Conservation (phyloP, 164 flowering plant genomes). For the Kingdonia uniflora region DNA sequence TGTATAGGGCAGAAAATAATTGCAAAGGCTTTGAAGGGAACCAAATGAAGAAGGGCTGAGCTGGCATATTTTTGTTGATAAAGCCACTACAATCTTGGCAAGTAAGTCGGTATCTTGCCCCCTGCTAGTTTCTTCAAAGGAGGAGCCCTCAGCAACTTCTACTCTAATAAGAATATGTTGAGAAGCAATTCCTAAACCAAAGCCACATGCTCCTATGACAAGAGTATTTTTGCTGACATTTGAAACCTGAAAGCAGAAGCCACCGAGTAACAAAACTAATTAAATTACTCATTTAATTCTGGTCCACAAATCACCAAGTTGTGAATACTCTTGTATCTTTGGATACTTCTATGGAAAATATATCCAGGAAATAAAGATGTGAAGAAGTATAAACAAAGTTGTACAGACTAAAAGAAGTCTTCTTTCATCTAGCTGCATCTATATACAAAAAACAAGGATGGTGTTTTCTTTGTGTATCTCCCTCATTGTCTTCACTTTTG, state of each 20-base stretch:
- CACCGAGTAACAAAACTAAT: constrained; percentile 1
- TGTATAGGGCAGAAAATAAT: constrained; percentile 21
- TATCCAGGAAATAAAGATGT: no score
- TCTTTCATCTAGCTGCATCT: no score
- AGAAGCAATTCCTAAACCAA: constrained; percentile 76
- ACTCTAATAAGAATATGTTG: constrained; percentile 53
- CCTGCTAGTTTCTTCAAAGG: constrained; percentile 26
- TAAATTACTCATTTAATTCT: no score
- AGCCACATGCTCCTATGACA: constrained; percentile 94
- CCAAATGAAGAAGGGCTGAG: constrained; percentile 37
- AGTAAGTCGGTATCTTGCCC: constrained; percentile 38
- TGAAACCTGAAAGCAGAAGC: constrained; percentile 50
- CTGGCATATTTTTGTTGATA: constrained; percentile 36
- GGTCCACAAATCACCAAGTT: no score
- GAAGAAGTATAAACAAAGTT: no score
- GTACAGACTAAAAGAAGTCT: no score
- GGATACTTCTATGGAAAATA: no score
- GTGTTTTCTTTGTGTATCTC: no score
- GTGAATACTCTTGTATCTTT: no score
- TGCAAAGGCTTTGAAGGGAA: constrained; percentile 35
- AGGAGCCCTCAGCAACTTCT: constrained; percentile 25
- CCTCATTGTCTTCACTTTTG: no score
- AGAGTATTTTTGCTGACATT: constrained; percentile 56
- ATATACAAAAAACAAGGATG: no score
- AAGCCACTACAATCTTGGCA: constrained; percentile 40